phyloP scores from a whole-genome alignment of 2,329 filamentous ascomycete species.

The Ciborinia camelliae region DNA sequence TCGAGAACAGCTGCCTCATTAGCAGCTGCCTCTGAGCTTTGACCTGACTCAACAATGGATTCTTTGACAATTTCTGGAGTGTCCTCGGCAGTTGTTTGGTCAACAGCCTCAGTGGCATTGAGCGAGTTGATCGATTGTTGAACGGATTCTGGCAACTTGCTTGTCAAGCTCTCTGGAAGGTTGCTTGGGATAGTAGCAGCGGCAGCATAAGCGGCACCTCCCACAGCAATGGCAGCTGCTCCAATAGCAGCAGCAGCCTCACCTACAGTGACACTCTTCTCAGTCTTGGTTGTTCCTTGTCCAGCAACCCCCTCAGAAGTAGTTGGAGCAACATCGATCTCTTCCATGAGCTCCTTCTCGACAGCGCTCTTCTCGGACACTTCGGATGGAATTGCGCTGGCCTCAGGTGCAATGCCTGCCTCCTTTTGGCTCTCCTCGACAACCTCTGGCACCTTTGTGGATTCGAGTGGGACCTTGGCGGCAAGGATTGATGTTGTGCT shows the following conservation, averaged over 20 bases:
- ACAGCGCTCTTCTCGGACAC: slow-evolving; percentile 69
- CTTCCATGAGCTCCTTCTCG: slow-evolving; percentile 66
- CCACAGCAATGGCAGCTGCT: slow-evolving; percentile 44
- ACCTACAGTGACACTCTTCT: slow-evolving; percentile 44
- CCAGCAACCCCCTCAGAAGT: slow-evolving; percentile 56
- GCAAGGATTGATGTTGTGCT: slow-evolving; percentile 44
- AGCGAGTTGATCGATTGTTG: slow-evolving; percentile 51
- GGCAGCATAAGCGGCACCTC: slow-evolving; percentile 43
- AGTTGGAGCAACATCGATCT: slow-evolving; percentile 58
- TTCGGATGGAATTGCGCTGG: slow-evolving; percentile 61
- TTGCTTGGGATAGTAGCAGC: slow-evolving; percentile 48
- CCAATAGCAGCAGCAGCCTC: slow-evolving; percentile 45
- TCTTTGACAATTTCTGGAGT: slow-evolving; percentile 56
- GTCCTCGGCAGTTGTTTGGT: slow-evolving; percentile 47
- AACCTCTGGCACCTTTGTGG: slow-evolving; percentile 53
- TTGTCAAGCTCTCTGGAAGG: slow-evolving; percentile 52
- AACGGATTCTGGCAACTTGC: slow-evolving; percentile 52
- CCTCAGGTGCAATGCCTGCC: slow-evolving; percentile 62
- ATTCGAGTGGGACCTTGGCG: slow-evolving; percentile 44
- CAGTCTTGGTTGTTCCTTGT: slow-evolving; percentile 52
- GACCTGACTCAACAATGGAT: slow-evolving; percentile 55
- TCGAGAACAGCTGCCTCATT: slow-evolving; percentile 67
- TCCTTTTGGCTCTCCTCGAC: slow-evolving; percentile 71
- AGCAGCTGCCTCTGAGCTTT: slow-evolving; percentile 67
- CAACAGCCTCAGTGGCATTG: slow-evolving; percentile 35